Base-by-base conservation (phyloP, 139 green algal species). In the Chlamydomonas sphaeroides region DNA sequence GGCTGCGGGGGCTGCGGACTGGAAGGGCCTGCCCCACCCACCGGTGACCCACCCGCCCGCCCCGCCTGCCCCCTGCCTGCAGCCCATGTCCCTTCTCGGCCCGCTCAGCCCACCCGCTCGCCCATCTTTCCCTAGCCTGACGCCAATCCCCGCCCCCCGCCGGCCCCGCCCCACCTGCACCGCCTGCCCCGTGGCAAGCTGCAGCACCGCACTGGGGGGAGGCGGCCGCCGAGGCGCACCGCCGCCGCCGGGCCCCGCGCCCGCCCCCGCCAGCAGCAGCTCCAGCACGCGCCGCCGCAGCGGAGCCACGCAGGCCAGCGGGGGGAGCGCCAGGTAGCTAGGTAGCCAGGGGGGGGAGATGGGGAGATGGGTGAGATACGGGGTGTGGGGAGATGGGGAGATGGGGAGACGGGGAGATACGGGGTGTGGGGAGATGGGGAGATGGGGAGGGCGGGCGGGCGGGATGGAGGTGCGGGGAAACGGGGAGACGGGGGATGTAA, bases 321-420 rank as follows among this genome's bases (percentile, higher is more conserved):
- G 28, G 21, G 77, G 77, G 39, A 84, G 45, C 48, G 77, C 68
- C 49, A 84, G 49, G 48, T 84, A 84, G 39, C 77, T 84, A 62
- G 28, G 30, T 30, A 11, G 57, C 5, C 20, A 8, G 18, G 15
- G 53, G 15, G 53, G 14, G 23, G 14, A 26, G 14, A 30, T 26
- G 53, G 5, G 20, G 14, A 20, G 8, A 30, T 61, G 53, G 14
- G 20, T 26, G 15, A 30, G 53, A n/a, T n/a, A n/a, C n/a, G n/a
- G n/a, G n/a, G n/a, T n/a, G n/a, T n/a, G n/a, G n/a, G n/a, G 10
- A 30, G 21, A 62, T 5, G 53, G 23, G 23, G 23, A 18, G 17
- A 18, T 10, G 28, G 53, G n/a, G 53, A 32, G 10, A 30, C 17
- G 20, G 53, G 53, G 10, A 62, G 53, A 30, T 14, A 30, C 11